A percentile compares a stretch with the other conserved stretches of the same genome.
phyloP scores from a whole-genome alignment of 345 rosid species.

The Gossypioides kirkii region DNA sequence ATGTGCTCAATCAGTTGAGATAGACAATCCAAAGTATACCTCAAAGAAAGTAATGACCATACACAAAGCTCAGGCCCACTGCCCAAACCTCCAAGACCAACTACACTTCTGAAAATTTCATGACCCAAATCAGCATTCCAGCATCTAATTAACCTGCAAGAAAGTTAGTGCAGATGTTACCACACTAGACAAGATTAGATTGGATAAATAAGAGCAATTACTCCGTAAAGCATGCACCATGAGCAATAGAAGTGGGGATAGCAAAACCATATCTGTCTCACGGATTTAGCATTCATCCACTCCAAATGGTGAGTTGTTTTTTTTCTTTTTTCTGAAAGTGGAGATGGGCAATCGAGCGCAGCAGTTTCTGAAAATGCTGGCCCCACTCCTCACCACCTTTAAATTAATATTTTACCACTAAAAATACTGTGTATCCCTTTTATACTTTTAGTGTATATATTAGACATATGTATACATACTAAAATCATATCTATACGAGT shows the following conservation, averaged over 20 bases:
- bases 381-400: neutral
- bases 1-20: neutral
- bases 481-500: neutral
- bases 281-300: neutral
- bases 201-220: neutral
- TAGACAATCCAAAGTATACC: constrained; percentile 34
- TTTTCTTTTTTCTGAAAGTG: neutral
- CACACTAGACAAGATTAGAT: neutral
- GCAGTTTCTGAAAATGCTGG: neutral
- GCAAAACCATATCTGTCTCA: neutral
- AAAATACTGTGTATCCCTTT: neutral
- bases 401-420: neutral
- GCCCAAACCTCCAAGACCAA: constrained; percentile 74
- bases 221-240: neutral
- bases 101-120: constrained; percentile 81
- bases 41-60: constrained; percentile 82
- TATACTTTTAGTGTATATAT: neutral
- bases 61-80: constrained; percentile 63
- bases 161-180: neutral
- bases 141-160: constrained; percentile 78
- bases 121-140: constrained; percentile 67
- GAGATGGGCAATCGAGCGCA: neutral
- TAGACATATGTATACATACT: neutral
- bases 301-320: neutral
- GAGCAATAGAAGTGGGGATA: neutral